Evolutionary conservation across 2,329 filamentous ascomycete species (phyloP).

Genomic region (Fusarium bulbicola): DNA sequence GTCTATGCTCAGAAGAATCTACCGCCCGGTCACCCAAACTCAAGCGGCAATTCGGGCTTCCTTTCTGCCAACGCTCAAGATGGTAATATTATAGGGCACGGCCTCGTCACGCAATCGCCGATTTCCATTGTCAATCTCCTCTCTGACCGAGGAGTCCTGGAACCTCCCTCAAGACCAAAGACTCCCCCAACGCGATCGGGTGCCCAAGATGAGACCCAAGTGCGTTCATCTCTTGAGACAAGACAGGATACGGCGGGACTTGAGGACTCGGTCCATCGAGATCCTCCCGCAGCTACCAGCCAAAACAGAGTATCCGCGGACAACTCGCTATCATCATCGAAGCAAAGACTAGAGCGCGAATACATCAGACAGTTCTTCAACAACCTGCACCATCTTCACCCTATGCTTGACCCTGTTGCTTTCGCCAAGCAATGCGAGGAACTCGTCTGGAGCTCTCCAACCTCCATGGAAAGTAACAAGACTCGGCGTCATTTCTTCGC

Average conservation of each 20-base stretch:
- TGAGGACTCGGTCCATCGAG: neutral
- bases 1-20: neutral
- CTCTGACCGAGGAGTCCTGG: neutral
- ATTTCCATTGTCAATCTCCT: neutral
- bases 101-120: neutral
- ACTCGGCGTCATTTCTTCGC: neutral
- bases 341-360: neutral
- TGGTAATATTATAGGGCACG: accelerated
- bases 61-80: neutral
- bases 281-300: too few relatives aligned
- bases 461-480: neutral
- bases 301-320: neutral
- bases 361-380: constrained; percentile 2
- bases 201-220: neutral
- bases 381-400: neutral
- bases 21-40: neutral
- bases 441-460: neutral
- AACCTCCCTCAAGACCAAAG: neutral
- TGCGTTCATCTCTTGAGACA: neutral
- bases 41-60: neutral
- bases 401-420: neutral
- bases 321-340: neutral
- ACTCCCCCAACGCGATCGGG: neutral
- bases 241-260: accelerated
- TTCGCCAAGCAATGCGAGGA: neutral